A percentile compares a stretch with the other conserved stretches of the same genome.
Evolutionary conservation across 495 filamentous ascomycete species (phyloP).

Genomic region (Penicillium simplicissimum): DNA sequence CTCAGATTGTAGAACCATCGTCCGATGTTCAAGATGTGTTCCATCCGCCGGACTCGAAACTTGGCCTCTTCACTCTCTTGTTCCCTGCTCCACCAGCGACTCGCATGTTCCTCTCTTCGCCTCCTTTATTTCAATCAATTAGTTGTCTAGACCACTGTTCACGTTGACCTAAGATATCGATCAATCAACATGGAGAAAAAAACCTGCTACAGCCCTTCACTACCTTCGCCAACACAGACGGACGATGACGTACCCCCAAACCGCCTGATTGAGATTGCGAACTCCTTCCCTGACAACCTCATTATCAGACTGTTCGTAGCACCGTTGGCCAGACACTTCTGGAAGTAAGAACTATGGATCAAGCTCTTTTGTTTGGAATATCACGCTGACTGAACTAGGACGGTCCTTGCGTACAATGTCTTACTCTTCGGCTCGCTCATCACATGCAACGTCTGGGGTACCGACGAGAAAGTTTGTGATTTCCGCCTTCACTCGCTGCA

Average conservation of each 20-base stretch:
- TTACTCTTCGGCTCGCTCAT: slow-evolving; percentile 7
- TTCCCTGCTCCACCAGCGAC: neutral
- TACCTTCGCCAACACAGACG: neutral
- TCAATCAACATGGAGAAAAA: slow-evolving; percentile 7
- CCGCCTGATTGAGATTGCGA: slow-evolving; percentile 6
- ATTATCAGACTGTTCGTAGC: neutral
- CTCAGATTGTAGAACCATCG: no score
- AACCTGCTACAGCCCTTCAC: neutral
- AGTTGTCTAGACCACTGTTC: neutral
- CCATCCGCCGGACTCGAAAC: neutral
- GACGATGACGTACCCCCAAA: slow-evolving; percentile 2
- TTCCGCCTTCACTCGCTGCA: neutral
- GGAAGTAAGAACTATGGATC: neutral
- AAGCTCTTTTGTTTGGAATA: neutral
- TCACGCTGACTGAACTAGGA: neutral
- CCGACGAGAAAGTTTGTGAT: slow-evolving; percentile 7
- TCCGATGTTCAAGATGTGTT: neutral
- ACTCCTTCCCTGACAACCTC: slow-evolving; percentile 2
- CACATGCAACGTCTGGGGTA: slow-evolving; percentile 3
- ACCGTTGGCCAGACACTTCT: slow-evolving; percentile 7
- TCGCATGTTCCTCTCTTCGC: neutral
- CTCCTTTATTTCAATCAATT: neutral
- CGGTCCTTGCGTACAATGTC: neutral
- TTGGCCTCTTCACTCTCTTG: neutral
- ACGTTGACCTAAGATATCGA: neutral